Conservation (phyloP, 164 flowering plant genomes). For the Tetracentron sinense region DNA sequence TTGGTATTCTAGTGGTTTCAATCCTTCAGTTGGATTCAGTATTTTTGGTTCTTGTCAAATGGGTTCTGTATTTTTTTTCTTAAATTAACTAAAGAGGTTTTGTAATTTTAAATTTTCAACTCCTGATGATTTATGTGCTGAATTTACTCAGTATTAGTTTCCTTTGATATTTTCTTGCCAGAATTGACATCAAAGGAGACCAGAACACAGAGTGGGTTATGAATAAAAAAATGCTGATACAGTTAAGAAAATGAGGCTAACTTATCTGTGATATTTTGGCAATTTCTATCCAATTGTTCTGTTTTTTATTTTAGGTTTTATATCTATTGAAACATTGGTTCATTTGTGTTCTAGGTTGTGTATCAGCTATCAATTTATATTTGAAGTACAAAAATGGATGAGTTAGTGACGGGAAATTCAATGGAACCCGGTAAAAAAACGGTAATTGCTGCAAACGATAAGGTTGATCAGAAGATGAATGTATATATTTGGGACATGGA, state of each 20-base stretch:
- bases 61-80: neutral
- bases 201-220: too few species aligned
- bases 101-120: too few species aligned
- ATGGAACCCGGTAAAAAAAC: conserved; percentile 12
- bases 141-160: too few species aligned
- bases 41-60: neutral
- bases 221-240: too few species aligned
- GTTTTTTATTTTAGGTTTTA: too few species aligned
- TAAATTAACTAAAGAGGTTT: neutral
- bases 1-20: neutral
- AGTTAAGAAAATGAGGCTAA: too few species aligned
- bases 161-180: too few species aligned
- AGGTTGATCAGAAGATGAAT: conserved; percentile 33
- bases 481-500: conserved; percentile 98
- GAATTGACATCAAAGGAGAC: too few species aligned
- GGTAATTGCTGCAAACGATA: conserved; percentile 9
- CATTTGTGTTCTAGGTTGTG: conserved; percentile 16
- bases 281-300: too few species aligned
- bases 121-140: too few species aligned
- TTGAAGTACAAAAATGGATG: conserved; percentile 15
- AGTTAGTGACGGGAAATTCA: conserved; percentile 16
- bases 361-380: conserved; percentile 4
- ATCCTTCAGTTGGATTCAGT: neutral
- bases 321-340: neutral
- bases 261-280: too few species aligned